These are phyloP conservation scores for Solanum tacnaense DNA, from an alignment of 257 asterid genomes.

Conservation along the genomic window DNA sequence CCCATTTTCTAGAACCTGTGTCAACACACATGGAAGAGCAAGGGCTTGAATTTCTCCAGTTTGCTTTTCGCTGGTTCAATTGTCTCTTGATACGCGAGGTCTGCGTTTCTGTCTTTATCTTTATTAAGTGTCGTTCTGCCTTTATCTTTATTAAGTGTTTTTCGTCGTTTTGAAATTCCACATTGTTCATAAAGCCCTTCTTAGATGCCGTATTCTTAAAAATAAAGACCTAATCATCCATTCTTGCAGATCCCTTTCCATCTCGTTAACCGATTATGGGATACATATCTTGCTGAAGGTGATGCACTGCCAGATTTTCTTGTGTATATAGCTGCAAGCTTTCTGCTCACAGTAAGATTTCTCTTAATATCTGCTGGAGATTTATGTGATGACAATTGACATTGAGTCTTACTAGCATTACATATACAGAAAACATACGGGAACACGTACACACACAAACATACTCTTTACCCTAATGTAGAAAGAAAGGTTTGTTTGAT, in stretches of 20 bases:
- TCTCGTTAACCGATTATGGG: conserved; percentile 93
- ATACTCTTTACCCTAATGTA: background rate
- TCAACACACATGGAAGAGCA: conserved; percentile 84
- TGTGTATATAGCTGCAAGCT: conserved; percentile 89
- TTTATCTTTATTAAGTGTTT: background rate
- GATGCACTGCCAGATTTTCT: conserved; percentile 93
- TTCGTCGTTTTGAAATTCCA: background rate
- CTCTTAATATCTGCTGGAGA: background rate
- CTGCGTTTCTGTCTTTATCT: conserved; percentile 1
- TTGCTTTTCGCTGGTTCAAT: conserved; percentile 99
- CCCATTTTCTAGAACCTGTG: conserved; percentile 50
- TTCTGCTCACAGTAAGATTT: conserved; percentile 66
- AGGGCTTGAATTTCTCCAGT: conserved; percentile 98
- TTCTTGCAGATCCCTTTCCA: conserved; percentile 65
- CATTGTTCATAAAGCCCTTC: background rate
- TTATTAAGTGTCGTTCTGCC: background rate
- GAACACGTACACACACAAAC: background rate
- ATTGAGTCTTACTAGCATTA: background rate
- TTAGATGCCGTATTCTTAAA: background rate
- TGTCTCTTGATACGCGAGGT: conserved; percentile 98
- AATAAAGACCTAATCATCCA: conserved; percentile 3
- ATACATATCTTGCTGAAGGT: conserved; percentile 97
- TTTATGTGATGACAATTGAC: background rate
- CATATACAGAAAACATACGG: background rate
- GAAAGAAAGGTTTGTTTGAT: background rate